These are phyloP conservation scores for Naganishia antarctica DNA, from an alignment of 768 basidiomycete genomes.

Conservation along the genomic window DNA sequence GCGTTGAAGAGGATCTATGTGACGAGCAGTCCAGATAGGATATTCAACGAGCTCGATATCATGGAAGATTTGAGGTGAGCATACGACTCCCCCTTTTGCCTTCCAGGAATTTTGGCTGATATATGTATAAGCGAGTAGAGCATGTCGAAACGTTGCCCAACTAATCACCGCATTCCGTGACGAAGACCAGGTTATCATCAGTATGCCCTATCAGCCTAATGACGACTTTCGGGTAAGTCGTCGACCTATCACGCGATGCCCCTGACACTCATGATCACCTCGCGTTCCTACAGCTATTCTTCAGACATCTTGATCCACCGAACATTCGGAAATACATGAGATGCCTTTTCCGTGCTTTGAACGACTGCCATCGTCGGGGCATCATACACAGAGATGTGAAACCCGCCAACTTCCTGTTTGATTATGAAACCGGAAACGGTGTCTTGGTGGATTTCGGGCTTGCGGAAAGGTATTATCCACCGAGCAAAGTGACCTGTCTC, in stretches of 20 bases:
- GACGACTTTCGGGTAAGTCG: slow-evolving; percentile 82
- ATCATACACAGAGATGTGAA: slow-evolving; percentile 97
- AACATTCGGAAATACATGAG: slow-evolving; percentile 81
- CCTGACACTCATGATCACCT: background rate
- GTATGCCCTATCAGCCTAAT: slow-evolving; percentile 89
- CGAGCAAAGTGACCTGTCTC: slow-evolving; percentile 56
- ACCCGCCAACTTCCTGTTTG: slow-evolving; percentile 93
- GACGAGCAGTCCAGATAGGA: slow-evolving; percentile 85
- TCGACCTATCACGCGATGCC: background rate
- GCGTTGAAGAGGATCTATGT: slow-evolving; percentile 96
- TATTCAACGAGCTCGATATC: slow-evolving; percentile 86
- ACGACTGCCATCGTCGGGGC: slow-evolving; percentile 76
- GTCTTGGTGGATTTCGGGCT: slow-evolving; percentile 92
- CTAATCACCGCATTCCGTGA: slow-evolving; percentile 90
- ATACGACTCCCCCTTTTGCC: background rate
- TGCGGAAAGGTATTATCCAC: slow-evolving; percentile 58
- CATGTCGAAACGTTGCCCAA: slow-evolving; percentile 82
- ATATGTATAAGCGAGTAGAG: slow-evolving; percentile 32
- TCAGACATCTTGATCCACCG: slow-evolving; percentile 63
- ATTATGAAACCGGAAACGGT: slow-evolving; percentile 74
- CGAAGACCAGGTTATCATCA: slow-evolving; percentile 82
- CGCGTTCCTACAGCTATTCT: slow-evolving; percentile 61
- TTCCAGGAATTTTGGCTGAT: background rate
- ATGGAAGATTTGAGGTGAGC: slow-evolving; percentile 62
- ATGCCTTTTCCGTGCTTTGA: slow-evolving; percentile 81